Percentiles rank a stretch among this genome's conserved stretches.
These are phyloP conservation scores for Fusarium beomiforme DNA, from an alignment of 2,329 filamentous ascomycete species.

Conservation along the genomic window DNA sequence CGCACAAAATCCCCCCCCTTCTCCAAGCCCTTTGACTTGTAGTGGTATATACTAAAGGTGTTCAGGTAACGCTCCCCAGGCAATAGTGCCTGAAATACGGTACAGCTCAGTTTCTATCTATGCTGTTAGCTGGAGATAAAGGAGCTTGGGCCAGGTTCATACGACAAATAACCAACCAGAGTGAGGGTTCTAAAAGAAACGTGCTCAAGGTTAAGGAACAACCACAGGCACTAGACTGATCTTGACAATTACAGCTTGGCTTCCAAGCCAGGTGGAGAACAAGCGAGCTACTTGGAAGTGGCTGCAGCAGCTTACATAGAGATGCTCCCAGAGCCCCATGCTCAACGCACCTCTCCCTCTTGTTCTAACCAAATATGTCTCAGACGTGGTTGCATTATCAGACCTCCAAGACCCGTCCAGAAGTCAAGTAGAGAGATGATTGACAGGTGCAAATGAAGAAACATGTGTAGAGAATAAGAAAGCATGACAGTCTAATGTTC, in stretches of 20 bases:
- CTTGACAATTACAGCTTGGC: constrained; percentile 26
- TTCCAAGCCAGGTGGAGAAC: constrained; percentile 28
- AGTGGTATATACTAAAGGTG: constrained; percentile 5
- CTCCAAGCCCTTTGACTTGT: not conserved
- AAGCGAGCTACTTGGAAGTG: constrained; percentile 34
- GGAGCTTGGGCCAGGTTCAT: constrained; percentile 38
- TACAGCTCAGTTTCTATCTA: not conserved
- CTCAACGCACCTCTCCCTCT: constrained; percentile 28
- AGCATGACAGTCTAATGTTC: not conserved
- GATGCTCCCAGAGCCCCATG: constrained; percentile 5
- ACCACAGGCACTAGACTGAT: constrained; percentile 1
- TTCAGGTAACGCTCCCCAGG: constrained; percentile 27
- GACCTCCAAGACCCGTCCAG: constrained; percentile 31
- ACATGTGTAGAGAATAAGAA: constrained; percentile 24
- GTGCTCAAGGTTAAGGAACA: constrained; percentile 23
- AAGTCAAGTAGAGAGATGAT: constrained; percentile 32
- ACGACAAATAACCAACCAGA: not conserved
- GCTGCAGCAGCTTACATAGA: constrained; percentile 37
- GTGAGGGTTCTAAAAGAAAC: constrained; percentile 4
- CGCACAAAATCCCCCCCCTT: not conserved
- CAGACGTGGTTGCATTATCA: constrained; percentile 40
- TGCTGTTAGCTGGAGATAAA: constrained; percentile 1
- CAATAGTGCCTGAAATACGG: constrained; percentile 20
- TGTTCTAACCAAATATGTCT: constrained; percentile 33
- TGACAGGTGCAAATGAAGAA: constrained; percentile 19